phyloP scores from a whole-genome alignment of 768 basidiomycete genomes.

The Chiua virens region DNA sequence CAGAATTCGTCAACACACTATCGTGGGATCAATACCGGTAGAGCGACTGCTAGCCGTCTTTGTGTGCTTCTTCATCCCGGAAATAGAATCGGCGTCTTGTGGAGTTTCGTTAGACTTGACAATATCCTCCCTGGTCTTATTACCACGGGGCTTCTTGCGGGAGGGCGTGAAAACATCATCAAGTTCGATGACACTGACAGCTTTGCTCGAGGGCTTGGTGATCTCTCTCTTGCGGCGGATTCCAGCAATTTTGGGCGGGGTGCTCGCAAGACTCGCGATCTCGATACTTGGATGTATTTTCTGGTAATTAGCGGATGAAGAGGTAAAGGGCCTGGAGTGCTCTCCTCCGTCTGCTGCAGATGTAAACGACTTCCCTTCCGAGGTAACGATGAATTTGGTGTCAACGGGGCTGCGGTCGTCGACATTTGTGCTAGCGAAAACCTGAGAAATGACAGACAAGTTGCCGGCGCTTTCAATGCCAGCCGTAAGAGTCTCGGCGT shows the following conservation, averaged over 20 bases:
- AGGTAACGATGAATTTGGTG: background rate
- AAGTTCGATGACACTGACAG: slow-evolving; percentile 1
- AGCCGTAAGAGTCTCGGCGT: slow-evolving; percentile 1
- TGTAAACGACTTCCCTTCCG: background rate
- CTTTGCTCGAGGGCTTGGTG: slow-evolving; percentile 1
- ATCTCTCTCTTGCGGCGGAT: slow-evolving; percentile 29
- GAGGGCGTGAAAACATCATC: slow-evolving; percentile 15
- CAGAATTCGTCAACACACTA: slow-evolving; percentile 34
- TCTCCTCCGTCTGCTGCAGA: background rate
- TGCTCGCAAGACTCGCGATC: background rate
- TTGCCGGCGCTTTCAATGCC: background rate
- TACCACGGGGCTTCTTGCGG: slow-evolving; percentile 22
- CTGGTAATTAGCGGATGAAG: background rate
- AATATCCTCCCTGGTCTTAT: background rate
- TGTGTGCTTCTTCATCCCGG: slow-evolving; percentile 31
- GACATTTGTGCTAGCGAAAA: background rate
- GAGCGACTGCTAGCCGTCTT: slow-evolving; percentile 37
- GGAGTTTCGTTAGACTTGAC: background rate
- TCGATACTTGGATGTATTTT: background rate
- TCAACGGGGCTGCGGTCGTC: background rate
- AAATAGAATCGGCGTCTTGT: background rate
- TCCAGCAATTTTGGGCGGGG: slow-evolving; percentile 17
- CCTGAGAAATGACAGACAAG: background rate
- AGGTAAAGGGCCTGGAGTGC: background rate
- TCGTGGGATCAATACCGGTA: slow-evolving; percentile 12